A percentile compares a stretch with the other conserved stretches of the same genome.
Conservation (phyloP, 805 yeast species). For the Metschnikowia arizonensis region DNA sequence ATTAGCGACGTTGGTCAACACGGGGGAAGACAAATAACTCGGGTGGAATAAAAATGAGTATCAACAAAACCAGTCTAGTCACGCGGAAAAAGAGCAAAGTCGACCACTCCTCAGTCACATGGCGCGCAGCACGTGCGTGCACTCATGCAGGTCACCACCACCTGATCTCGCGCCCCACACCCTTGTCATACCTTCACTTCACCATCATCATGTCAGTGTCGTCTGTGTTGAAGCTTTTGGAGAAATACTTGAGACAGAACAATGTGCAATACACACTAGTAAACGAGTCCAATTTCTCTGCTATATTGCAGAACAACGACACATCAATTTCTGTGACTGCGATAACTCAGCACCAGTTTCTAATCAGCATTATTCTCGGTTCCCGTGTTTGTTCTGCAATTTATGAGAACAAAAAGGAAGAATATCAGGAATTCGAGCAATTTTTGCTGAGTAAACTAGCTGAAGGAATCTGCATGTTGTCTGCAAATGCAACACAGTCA, state of each 20-base stretch:
- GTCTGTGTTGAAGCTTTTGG: neutral
- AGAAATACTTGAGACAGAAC: neutral
- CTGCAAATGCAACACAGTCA: neutral
- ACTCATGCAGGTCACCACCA: conserved; percentile 3
- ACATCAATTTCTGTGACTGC: neutral
- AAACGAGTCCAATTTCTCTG: neutral
- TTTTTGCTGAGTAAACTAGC: neutral
- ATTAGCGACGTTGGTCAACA: conserved; percentile 2
- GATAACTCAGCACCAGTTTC: neutral
- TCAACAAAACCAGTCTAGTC: conserved; percentile 6
- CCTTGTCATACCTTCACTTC: neutral
- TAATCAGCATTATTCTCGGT: neutral
- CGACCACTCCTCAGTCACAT: conserved; percentile 6
- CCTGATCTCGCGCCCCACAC: conserved; percentile 2
- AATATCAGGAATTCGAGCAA: neutral
- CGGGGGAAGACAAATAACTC: neutral
- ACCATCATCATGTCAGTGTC: neutral
- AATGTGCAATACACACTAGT: neutral
- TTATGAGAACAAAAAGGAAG: neutral
- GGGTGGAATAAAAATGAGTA: conserved; percentile 2
- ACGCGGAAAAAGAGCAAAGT: conserved; percentile 9
- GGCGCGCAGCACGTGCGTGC: neutral
- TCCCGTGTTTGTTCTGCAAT: conserved; percentile 1
- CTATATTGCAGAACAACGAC: neutral
- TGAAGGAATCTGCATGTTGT: neutral